Conservation (phyloP, 371 early-diverging fungal genomes). For the Apophysomyces variabilis region DNA sequence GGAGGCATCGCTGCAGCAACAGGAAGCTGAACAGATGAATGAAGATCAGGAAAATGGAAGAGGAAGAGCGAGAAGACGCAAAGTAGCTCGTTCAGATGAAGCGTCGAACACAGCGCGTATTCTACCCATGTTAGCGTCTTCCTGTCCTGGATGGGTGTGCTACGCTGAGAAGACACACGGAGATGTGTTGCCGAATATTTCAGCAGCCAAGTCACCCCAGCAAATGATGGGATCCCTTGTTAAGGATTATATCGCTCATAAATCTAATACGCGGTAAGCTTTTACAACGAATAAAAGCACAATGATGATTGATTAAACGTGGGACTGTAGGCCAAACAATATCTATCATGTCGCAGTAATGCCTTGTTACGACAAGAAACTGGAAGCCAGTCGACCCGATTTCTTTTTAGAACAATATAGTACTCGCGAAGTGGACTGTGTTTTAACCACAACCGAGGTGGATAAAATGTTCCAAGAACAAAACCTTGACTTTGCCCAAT, state of each 20-base stretch:
- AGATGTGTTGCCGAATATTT: conserved; percentile 81
- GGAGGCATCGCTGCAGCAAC: conserved; percentile 40
- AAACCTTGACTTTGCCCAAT: conserved; percentile 43
- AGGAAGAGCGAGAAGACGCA: conserved; percentile 32
- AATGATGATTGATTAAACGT: background rate
- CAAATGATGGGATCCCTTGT: conserved; percentile 94
- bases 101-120: conserved; percentile 25
- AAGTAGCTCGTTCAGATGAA: conserved; percentile 21
- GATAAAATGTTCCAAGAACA: conserved; percentile 82
- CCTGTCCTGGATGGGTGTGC: conserved; percentile 97
- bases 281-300: background rate
- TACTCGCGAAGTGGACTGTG: conserved; percentile 94
- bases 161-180: conserved; percentile 98
- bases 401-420: conserved; percentile 80
- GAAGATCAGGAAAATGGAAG: conserved; percentile 18
- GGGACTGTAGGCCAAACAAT: conserved; percentile 55
- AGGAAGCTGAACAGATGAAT: conserved; percentile 28
- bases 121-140: conserved; percentile 80
- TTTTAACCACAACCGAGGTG: conserved; percentile 86
- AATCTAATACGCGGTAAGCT: conserved; percentile 57
- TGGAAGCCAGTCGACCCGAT: conserved; percentile 93
- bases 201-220: conserved; percentile 91
- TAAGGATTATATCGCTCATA: conserved; percentile 77
- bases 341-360: conserved; percentile 94
- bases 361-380: conserved; percentile 98